Base-by-base conservation (phyloP, 306 rosid genomes). In the Cucurbita argyrosperma region DNA sequence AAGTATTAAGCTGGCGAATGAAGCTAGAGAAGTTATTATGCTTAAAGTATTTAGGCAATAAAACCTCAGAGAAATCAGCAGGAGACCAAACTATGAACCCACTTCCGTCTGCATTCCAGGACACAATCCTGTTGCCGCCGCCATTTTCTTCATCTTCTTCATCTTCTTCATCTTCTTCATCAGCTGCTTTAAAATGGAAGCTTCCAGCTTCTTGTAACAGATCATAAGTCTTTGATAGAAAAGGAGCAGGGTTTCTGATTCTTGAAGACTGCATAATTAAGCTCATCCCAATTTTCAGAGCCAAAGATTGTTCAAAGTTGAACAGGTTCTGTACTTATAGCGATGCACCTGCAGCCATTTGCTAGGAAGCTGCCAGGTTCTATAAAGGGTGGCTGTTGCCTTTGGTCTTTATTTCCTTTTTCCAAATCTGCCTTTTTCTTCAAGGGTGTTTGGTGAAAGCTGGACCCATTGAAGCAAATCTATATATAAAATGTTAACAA, bases 21-120 rank as follows among this genome's bases (percentile, higher is more conserved):
- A 92, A 92, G 84, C 97, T 92, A n/a, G 97, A 92, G 90, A 89
- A 92, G 51, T 92, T 92, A 56, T 85, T 92, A 83, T 92, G 97
- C 77, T 92, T 92, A 89, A 89, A 92, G 77, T 74, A 89, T 62
- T 83, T 92, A 0, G 97, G 97, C 87, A 92, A 77, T 75, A 85
- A 72, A 39, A 83, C 76, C 12, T 92, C 92, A 21, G 97, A 88
- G 75, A 92, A 92, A 9, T 89, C 94, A 9, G 86, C 90, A 0
- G 96, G 97, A 80, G 86, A 90, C 97, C 97, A 88, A 6, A 92
- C 96, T 56, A 92, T 83, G 77, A 92, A 92, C 3, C 85, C 89
- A 77, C 49, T 80, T 74, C 97, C 96, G 49, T 89, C 85, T 30
- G 3, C 82, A 80, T 86, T 92, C 97, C 97, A 92, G 1, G 97